Evolutionary conservation across 1,284 basidiomycete species (phyloP).

Genomic region (Leccinum angustisporum): DNA sequence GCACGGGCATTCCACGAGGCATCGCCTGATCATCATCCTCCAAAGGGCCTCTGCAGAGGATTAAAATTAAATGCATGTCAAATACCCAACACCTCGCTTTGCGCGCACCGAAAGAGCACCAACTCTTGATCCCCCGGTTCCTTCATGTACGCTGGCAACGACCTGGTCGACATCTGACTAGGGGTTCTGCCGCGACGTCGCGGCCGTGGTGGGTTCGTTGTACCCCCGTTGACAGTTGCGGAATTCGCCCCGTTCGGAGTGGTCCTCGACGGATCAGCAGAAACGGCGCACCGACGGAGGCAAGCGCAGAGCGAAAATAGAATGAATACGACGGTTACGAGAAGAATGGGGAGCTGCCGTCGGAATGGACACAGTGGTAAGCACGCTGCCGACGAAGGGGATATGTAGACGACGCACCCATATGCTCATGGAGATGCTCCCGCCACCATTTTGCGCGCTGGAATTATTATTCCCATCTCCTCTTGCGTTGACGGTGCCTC

Average conservation of each 20-base stretch:
- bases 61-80: background rate
- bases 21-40: constrained; percentile 35
- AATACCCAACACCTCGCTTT: background rate
- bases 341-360: constrained; percentile 27
- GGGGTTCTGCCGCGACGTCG: constrained; percentile 51
- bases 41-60: constrained; percentile 35
- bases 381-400: background rate
- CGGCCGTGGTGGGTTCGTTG: constrained; percentile 22
- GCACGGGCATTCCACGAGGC: constrained; percentile 32
- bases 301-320: constrained; percentile 26
- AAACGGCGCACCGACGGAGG: constrained; percentile 16
- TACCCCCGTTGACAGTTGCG: background rate
- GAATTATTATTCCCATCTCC: background rate
- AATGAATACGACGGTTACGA: constrained; percentile 23
- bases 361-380: background rate
- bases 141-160: constrained; percentile 72
- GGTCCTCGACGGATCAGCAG: background rate
- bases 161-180: constrained; percentile 70
- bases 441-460: background rate
- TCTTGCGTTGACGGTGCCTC: constrained; percentile 1
- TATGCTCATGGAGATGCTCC: constrained; percentile 20
- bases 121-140: constrained; percentile 78
- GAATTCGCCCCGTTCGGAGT: background rate
- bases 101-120: constrained; percentile 62
- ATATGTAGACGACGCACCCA: constrained; percentile 22